Evolutionary conservation across 768 basidiomycete genomes (phyloP).

Genomic region (Nevesoporus exiguus): DNA sequence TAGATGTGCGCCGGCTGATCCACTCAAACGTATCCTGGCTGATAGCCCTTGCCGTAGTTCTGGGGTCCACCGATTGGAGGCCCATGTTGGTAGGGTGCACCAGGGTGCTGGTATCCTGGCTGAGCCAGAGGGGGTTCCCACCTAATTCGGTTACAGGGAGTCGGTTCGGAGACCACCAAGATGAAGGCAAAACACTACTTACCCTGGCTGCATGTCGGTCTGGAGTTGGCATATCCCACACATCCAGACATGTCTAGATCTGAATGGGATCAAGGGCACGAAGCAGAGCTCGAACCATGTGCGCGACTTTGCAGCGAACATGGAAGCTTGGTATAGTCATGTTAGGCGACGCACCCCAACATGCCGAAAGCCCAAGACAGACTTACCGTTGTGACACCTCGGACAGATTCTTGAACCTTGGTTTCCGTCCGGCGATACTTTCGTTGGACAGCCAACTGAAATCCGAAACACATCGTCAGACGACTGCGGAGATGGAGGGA

Average conservation of each 20-base stretch:
- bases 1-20: constrained; percentile 6
- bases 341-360: neutral
- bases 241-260: constrained; percentile 59
- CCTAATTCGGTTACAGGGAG: constrained; percentile 12
- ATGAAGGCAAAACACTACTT: constrained; percentile 26
- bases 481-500: constrained; percentile 5
- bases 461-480: constrained; percentile 2
- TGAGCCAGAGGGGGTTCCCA: constrained; percentile 36
- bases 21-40: constrained; percentile 26
- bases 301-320: constrained; percentile 59
- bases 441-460: constrained; percentile 65
- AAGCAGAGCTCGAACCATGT: constrained; percentile 78
- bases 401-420: constrained; percentile 59
- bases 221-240: constrained; percentile 72
- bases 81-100: constrained; percentile 12
- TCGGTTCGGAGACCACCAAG: neutral
- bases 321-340: constrained; percentile 42
- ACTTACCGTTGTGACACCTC: constrained; percentile 65
- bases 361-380: neutral
- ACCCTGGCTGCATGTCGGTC: constrained; percentile 51
- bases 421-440: constrained; percentile 52
- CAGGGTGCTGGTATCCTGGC: constrained; percentile 39
- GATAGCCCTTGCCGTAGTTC: constrained; percentile 22
- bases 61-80: constrained; percentile 4
- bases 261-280: constrained; percentile 66